Evolutionary conservation across 2,329 filamentous ascomycete genomes (phyloP).

Genomic region (Helicocarpus griseus): DNA sequence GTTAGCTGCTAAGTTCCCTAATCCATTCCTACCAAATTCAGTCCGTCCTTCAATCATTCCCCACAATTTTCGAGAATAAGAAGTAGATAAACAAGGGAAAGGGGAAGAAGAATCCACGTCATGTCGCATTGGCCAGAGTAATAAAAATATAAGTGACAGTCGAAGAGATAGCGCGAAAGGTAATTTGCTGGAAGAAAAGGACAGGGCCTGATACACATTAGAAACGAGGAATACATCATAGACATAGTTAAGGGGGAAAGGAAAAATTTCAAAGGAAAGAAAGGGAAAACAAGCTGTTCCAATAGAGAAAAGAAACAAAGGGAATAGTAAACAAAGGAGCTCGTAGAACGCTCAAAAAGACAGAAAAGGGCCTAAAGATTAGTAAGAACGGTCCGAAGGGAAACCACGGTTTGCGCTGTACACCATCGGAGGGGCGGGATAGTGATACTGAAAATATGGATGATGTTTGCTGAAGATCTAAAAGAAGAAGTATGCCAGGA

Average conservation of each 20-base stretch:
- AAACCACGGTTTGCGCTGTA: neutral
- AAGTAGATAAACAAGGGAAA: neutral
- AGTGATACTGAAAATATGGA: conserved; percentile 9
- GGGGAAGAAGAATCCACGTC: conserved; percentile 1
- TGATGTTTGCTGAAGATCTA: conserved; percentile 37
- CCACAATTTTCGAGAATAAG: neutral
- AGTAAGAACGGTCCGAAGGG: neutral
- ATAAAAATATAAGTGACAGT: conserved; percentile 10
- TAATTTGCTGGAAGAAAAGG: neutral
- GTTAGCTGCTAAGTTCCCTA: too few relatives aligned
- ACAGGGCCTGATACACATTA: neutral
- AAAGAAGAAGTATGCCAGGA: conserved; percentile 95
- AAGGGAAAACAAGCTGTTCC: neutral
- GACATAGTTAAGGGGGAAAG: neutral
- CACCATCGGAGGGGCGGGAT: conserved; percentile 11
- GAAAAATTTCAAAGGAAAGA: conserved; percentile 6
- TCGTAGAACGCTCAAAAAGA: neutral
- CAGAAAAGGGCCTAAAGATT: neutral
- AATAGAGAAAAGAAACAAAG: neutral
- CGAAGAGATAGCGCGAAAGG: conserved; percentile 9
- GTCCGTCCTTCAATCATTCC: neutral
- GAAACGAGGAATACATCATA: neutral
- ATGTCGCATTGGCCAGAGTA: conserved; percentile 1
- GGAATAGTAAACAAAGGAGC: neutral
- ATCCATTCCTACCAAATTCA: neutral